Evolutionary conservation across 2,329 filamentous ascomycete genomes (phyloP).

Genomic region (Onygena corvina): DNA sequence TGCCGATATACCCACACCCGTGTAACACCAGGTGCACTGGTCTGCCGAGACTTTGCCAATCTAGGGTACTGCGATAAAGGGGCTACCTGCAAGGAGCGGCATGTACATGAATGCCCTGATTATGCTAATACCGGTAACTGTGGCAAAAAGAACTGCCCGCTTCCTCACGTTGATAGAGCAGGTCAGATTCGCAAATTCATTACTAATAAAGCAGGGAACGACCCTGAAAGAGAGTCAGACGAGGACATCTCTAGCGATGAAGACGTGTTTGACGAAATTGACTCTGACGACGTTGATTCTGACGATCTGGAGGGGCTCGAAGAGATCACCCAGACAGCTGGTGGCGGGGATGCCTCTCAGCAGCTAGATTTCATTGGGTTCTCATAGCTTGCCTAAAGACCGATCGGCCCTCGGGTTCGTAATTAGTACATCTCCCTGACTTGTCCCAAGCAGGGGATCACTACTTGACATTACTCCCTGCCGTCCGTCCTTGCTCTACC

Average conservation of each 20-base stretch:
- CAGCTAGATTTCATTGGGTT: slow-evolving; percentile 45
- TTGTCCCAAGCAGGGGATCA: background rate
- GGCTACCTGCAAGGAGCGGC: slow-evolving; percentile 61
- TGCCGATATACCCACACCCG: slow-evolving; percentile 81
- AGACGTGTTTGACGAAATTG: slow-evolving; percentile 49
- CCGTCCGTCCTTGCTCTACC: too few relatives aligned
- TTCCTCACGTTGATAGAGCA: slow-evolving; percentile 78
- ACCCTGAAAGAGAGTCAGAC: slow-evolving; percentile 33
- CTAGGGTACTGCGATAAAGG: slow-evolving; percentile 85
- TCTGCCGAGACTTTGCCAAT: slow-evolving; percentile 73
- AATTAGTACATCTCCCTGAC: background rate
- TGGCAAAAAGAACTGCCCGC: slow-evolving; percentile 66
- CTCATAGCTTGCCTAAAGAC: background rate
- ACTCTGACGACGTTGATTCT: slow-evolving; percentile 69
- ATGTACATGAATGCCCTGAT: slow-evolving; percentile 87
- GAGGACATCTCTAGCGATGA: slow-evolving; percentile 70
- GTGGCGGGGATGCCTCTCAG: slow-evolving; percentile 38
- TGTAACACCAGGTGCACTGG: slow-evolving; percentile 61
- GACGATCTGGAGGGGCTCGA: slow-evolving; percentile 42
- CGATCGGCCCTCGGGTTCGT: background rate
- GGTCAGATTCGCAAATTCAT: slow-evolving; percentile 57
- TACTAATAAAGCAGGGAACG: slow-evolving; percentile 30
- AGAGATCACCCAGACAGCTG: slow-evolving; percentile 26
- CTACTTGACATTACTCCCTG: background rate
- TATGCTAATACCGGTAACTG: slow-evolving; percentile 86